Evolutionary conservation across 2,329 filamentous ascomycete species (phyloP).

Genomic region (Ophiostoma piceae): DNA sequence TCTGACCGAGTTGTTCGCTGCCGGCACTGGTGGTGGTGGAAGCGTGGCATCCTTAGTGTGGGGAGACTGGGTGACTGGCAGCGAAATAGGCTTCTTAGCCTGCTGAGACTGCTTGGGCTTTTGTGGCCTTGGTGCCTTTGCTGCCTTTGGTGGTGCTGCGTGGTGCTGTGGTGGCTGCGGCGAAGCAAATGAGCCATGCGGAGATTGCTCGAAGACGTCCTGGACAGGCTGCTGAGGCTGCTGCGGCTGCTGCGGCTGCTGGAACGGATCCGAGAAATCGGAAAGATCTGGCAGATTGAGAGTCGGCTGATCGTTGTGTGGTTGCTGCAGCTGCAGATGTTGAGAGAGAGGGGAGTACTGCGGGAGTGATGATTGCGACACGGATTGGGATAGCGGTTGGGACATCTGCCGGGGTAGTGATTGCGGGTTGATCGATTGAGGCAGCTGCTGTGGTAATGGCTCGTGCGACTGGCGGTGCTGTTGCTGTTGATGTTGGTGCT

Average conservation of each 20-base stretch:
- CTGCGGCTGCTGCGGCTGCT: constrained; percentile 10
- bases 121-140: constrained; percentile 23
- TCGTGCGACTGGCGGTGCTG: constrained; percentile 19
- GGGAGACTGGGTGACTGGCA: constrained; percentile 20
- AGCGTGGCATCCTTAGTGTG: constrained; percentile 22
- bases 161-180: constrained; percentile 13
- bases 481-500: constrained; percentile 27
- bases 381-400: neutral
- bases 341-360: constrained; percentile 20
- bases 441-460: constrained; percentile 27
- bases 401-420: constrained; percentile 2
- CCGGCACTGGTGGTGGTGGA: constrained; percentile 19
- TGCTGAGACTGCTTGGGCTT: constrained; percentile 22
- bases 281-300: neutral
- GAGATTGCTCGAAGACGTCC: neutral
- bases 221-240: constrained; percentile 25
- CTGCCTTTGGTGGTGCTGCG: constrained; percentile 14
- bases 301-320: neutral
- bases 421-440: constrained; percentile 10
- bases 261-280: constrained; percentile 5
- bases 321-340: constrained; percentile 15
- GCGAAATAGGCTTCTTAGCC: constrained; percentile 23
- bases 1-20: constrained; percentile 1
- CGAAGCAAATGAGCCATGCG: constrained; percentile 9
- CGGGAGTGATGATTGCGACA: constrained; percentile 10